Conservation (phyloP, 768 basidiomycete genomes). For the Tylopilus sp. region DNA sequence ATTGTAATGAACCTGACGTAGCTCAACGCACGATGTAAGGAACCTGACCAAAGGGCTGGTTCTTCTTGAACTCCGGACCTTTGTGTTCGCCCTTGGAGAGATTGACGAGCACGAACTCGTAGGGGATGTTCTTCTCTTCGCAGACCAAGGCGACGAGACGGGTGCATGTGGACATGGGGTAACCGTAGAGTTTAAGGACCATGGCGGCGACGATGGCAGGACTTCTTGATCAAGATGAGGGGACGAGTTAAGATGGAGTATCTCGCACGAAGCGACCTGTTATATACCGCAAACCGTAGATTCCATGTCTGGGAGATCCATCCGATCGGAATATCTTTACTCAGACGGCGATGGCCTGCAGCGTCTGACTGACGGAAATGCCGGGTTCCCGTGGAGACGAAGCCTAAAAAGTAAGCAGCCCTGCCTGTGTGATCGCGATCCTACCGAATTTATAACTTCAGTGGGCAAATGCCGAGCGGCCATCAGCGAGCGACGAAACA, state of each 20-base stretch:
- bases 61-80: constrained; percentile 35
- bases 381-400: neutral
- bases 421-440: neutral
- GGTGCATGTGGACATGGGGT: constrained; percentile 43
- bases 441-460: too few relatives aligned
- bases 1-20: too few relatives aligned
- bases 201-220: constrained; percentile 19
- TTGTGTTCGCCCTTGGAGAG: constrained; percentile 46
- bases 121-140: constrained; percentile 56
- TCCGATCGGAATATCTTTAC: too few relatives aligned
- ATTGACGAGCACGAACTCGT: constrained; percentile 46
- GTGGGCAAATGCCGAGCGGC: too few relatives aligned
- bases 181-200: constrained; percentile 37
- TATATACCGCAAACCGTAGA: too few relatives aligned
- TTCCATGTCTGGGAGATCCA: too few relatives aligned
- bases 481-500: too few relatives aligned
- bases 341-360: neutral
- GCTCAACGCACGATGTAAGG: constrained; percentile 38
- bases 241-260: neutral
- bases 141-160: constrained; percentile 48
- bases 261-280: neutral
- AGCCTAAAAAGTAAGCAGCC: neutral
- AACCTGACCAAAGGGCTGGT: constrained; percentile 59
- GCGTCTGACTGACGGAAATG: too few relatives aligned
- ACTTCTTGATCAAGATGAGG: neutral